These are phyloP conservation scores for Datisca glomerata DNA, from an alignment of 306 rosid genomes.

Conservation along the genomic window DNA sequence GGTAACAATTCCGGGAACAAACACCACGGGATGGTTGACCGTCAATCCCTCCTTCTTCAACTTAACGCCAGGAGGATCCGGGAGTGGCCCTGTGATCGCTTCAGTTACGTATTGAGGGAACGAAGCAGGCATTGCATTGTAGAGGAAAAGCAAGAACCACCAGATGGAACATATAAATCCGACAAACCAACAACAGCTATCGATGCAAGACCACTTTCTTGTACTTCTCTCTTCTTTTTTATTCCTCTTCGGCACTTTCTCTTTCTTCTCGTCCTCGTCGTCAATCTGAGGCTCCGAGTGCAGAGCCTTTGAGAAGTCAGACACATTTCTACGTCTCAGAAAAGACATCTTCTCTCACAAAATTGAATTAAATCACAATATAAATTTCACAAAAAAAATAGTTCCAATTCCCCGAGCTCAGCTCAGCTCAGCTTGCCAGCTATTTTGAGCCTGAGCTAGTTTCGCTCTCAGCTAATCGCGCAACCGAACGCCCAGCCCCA, in stretches of 20 bases:
- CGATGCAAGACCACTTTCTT: conserved; percentile 53
- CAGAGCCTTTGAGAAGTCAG: no score
- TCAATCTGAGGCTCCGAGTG: no score
- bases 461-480: no score
- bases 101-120: conserved; percentile 69
- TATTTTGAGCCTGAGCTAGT: no score
- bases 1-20: conserved; percentile 72
- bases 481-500: no score
- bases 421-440: no score
- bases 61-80: conserved; percentile 70
- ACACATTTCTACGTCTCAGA: no score
- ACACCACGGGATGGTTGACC: conserved; percentile 67
- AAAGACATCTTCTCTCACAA: no score
- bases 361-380: no score
- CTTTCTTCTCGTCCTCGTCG: conserved; percentile 7
- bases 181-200: conserved; percentile 65
- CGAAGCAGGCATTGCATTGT: conserved; percentile 59
- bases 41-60: conserved; percentile 55
- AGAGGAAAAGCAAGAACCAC: conserved; percentile 63
- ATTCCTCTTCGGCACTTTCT: background rate
- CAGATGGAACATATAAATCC: conserved; percentile 57
- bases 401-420: no score
- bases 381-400: no score
- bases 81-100: conserved; percentile 61
- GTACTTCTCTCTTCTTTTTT: conserved; percentile 8